Conservation (phyloP, 2,329 filamentous ascomycete genomes). For the Eutypella sp. region DNA sequence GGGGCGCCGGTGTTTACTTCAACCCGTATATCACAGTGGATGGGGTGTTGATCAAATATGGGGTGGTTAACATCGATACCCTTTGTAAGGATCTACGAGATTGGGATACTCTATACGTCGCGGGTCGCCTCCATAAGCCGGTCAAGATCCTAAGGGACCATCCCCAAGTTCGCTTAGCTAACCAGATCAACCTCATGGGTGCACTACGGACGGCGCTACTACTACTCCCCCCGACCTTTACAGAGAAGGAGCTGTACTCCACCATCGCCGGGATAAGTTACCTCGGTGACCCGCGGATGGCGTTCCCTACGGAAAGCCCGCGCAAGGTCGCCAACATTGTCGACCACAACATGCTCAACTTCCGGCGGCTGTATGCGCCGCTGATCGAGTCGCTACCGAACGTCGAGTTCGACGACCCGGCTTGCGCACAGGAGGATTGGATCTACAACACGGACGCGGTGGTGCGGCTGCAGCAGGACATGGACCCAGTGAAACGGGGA, state of each 20-base stretch:
- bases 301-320: constrained; percentile 81
- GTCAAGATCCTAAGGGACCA: constrained; percentile 94
- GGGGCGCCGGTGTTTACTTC: constrained; percentile 95
- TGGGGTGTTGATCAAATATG: constrained; percentile 95
- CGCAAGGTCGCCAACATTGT: constrained; percentile 94
- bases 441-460: constrained; percentile 59
- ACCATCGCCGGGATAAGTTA: constrained; percentile 93
- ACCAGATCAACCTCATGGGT: constrained; percentile 91
- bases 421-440: constrained; percentile 56
- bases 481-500: constrained; percentile 83
- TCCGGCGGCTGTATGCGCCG: constrained; percentile 84
- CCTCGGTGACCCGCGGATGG: constrained; percentile 94
- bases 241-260: constrained; percentile 80
- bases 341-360: constrained; percentile 82
- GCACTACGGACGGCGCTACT: constrained; percentile 86
- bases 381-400: constrained; percentile 89
- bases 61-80: constrained; percentile 90
- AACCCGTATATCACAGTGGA: constrained; percentile 94
- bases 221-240: constrained; percentile 77
- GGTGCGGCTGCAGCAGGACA: constrained; percentile 74
- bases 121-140: constrained; percentile 91
- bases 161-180: constrained; percentile 83
- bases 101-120: constrained; percentile 96
- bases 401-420: constrained; percentile 66
- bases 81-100: constrained; percentile 79